phyloP scores from a whole-genome alignment of 140 eudicot species.

The Ambrosia hybrid region DNA sequence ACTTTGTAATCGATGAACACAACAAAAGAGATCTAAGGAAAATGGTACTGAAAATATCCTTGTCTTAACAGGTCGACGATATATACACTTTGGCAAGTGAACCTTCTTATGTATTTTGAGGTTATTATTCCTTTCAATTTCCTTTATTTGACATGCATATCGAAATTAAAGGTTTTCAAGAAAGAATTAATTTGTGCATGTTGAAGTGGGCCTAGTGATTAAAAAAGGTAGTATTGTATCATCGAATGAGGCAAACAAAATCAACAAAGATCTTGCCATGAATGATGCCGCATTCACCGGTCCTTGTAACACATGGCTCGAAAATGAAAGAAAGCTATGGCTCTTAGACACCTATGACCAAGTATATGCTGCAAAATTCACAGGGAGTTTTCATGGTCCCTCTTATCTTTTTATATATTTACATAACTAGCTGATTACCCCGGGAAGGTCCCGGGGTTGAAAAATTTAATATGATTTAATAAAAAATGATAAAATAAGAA shows the following conservation, averaged over 20 bases:
- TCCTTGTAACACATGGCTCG: slow-evolving; percentile 39
- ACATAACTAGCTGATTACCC: too few species aligned
- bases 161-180: slow-evolving; percentile 13
- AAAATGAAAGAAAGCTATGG: slow-evolving; percentile 44
- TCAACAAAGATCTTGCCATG: slow-evolving; percentile 46
- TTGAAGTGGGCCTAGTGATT: slow-evolving; percentile 32
- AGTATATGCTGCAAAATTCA: background rate
- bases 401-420: too few species aligned
- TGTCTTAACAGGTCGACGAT: slow-evolving; percentile 19
- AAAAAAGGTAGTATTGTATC: slow-evolving; percentile 13
- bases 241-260: slow-evolving; percentile 46
- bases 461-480: too few species aligned
- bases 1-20: too few species aligned
- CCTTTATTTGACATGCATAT: background rate
- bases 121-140: too few species aligned
- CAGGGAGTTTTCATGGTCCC: too few species aligned
- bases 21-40: too few species aligned
- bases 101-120: slow-evolving; percentile 21
- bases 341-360: slow-evolving; percentile 31
- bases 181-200: slow-evolving; percentile 20
- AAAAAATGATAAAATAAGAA: too few species aligned
- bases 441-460: too few species aligned
- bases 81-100: slow-evolving; percentile 24
- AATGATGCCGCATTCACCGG: slow-evolving; percentile 47
- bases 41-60: too few species aligned